Percentiles rank a stretch among this genome's conserved stretches.
phyloP scores from a whole-genome alignment of 352 stramenopile genomes.

The Phytopythium kandeliae region DNA sequence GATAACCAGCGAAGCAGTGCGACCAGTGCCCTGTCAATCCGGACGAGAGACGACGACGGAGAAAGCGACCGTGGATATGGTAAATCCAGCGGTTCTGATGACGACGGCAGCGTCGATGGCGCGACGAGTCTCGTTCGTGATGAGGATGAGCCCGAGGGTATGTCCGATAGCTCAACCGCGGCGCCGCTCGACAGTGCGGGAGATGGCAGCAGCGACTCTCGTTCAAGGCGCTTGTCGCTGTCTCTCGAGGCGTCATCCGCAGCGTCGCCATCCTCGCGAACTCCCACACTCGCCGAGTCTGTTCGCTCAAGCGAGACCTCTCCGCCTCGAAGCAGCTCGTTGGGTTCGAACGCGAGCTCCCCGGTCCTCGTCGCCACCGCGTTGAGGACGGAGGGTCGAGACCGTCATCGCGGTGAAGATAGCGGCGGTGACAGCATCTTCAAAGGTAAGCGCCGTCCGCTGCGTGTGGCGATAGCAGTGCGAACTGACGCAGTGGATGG shows the following conservation, averaged over 20 bases:
- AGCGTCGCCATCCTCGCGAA: constrained; percentile 2
- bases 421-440: constrained; percentile 16
- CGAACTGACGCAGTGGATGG: too few species aligned
- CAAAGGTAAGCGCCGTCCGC: too few species aligned
- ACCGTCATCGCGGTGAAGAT: neutral
- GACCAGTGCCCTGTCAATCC: neutral
- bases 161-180: neutral
- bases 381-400: neutral
- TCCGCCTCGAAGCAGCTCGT: constrained; percentile 1
- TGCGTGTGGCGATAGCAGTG: too few species aligned
- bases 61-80: neutral
- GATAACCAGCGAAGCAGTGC: neutral
- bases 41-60: neutral
- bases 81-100: neutral
- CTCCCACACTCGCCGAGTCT: constrained; percentile 3
- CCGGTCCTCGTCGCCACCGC: constrained; percentile 3
- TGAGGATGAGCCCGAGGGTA: neutral
- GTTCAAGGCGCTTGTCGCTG: constrained; percentile 6
- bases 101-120: neutral
- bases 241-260: constrained; percentile 11
- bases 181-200: neutral
- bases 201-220: neutral
- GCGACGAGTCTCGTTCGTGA: neutral
- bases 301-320: constrained; percentile 8
- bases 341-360: constrained; percentile 1